These are phyloP conservation scores for Aspergillus biplanus DNA, from an alignment of 495 filamentous ascomycete genomes.

Conservation along the genomic window DNA sequence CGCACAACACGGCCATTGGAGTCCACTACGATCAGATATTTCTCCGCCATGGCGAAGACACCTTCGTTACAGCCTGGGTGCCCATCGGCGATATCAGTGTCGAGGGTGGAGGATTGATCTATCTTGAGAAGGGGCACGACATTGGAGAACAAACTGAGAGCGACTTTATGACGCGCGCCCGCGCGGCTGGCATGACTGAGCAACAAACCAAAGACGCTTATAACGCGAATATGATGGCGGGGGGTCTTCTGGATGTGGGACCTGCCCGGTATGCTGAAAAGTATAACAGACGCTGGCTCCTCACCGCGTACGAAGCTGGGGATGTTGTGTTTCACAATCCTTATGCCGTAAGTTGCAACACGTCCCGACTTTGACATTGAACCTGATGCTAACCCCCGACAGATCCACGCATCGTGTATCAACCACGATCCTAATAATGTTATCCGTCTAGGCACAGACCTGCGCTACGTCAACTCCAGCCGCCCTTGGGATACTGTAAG, in stretches of 20 bases:
- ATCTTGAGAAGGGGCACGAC: conserved; percentile 55
- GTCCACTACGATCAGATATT: conserved; percentile 72
- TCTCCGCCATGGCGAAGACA: conserved; percentile 58
- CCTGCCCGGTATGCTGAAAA: conserved; percentile 47
- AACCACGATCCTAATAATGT: too few species aligned
- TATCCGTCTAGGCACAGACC: too few species aligned
- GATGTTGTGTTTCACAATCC: conserved; percentile 65
- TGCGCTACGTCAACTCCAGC: too few species aligned
- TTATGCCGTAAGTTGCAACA: too few species aligned
- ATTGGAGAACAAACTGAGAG: conserved; percentile 48
- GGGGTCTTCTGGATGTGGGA: conserved; percentile 48
- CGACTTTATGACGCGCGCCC: conserved; percentile 50
- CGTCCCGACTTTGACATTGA: too few species aligned
- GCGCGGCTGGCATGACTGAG: conserved; percentile 46
- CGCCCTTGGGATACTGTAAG: too few species aligned
- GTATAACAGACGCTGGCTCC: conserved; percentile 50
- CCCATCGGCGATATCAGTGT: conserved; percentile 63
- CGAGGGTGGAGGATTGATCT: conserved; percentile 64
- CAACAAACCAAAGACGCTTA: conserved; percentile 55
- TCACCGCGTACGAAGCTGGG: conserved; percentile 63
- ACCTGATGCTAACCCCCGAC: too few species aligned
- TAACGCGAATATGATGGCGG: conserved; percentile 61
- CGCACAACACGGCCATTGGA: conserved; percentile 59
- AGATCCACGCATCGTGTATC: too few species aligned
- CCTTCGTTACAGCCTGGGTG: conserved; percentile 65